A percentile compares a stretch with the other conserved stretches of the same genome.
phyloP scores from a whole-genome alignment of 768 basidiomycete genomes.

The Boletus rubescentipes region DNA sequence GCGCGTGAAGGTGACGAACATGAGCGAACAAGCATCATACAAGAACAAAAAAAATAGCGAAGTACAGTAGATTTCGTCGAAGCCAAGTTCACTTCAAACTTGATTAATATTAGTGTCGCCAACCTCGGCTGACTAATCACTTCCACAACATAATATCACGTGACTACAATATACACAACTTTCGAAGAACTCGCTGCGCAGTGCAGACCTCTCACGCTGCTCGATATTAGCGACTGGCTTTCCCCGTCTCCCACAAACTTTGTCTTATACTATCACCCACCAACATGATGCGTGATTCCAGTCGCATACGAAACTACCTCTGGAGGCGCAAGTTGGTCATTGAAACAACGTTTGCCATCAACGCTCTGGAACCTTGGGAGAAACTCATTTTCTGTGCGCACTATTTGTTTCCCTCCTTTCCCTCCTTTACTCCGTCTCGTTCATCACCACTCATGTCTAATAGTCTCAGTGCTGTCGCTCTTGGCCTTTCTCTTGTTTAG shows the following conservation, averaged over 20 bases:
- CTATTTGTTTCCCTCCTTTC: not conserved
- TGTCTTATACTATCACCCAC: not conserved
- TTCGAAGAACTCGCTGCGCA: too few relatives aligned
- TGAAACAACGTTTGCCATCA: slow-evolving; percentile 58
- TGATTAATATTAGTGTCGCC: too few relatives aligned
- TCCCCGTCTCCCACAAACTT: not conserved
- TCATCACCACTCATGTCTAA: not conserved
- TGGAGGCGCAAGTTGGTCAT: slow-evolving; percentile 58
- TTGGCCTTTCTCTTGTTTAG: slow-evolving; percentile 46
- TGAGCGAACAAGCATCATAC: too few relatives aligned
- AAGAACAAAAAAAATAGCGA: too few relatives aligned
- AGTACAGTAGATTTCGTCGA: too few relatives aligned
- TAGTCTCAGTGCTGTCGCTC: slow-evolving; percentile 43
- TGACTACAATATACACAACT: not conserved
- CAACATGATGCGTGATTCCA: slow-evolving; percentile 13
- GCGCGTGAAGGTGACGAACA: too few relatives aligned
- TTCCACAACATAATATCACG: not conserved
- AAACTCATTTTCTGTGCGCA: slow-evolving; percentile 56
- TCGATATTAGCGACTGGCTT: not conserved
- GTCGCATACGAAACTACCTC: slow-evolving; percentile 33
- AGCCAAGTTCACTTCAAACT: too few relatives aligned
- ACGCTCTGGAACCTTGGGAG: slow-evolving; percentile 70
- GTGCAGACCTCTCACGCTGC: slow-evolving; percentile 3
- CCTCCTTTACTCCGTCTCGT: not conserved
- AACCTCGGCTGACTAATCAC: too few relatives aligned